Evolutionary conservation across 176 grass and related monocot genomes (phyloP), one percentile per base, ranked within the genome.

Genomic region (Guadua angustifolia): DNA sequence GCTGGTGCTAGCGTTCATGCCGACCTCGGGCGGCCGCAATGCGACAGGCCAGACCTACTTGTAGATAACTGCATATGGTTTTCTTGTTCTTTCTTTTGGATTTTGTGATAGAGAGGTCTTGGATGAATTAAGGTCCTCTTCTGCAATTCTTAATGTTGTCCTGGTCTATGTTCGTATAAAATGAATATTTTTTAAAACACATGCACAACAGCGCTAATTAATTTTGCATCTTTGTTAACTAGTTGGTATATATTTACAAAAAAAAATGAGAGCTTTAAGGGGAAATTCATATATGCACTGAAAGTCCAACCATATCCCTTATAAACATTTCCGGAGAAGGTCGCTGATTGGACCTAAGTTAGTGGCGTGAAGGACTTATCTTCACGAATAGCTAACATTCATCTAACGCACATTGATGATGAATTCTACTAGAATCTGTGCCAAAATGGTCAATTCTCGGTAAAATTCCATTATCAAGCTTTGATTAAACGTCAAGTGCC

Each of bases 1-100:
- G 47, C 62, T 97, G 71, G 68, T 71, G 80, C 77, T 94, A 57
- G 95, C 95, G 38, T 83, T 97, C 88, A 94, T 88, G 88, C 88
- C 85, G 71, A 33, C 88, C 66, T 29, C 82, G 24, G 58, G 66
- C 82, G 67, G 26, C 73, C 75, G 71, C 60, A 42, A 64, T 2
- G 75, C 42, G 51, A 21, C 85, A 25, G 74, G 19, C 16, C 69
- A 52, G 19, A 62, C 78, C 35, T 72, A 80, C 55, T 24, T 74
- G 65, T 80, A 92, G 86, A 77, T 75, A 83, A 59, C 19, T 17
- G 43, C n/a, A n/a, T 32, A 47, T 40, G 25, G 7, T 2, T 66
- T 73, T 73, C 47, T 40, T 57, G 15, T 72, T 57, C 35, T 24
- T 50, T 66, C 39, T 21, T 40, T 73, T 82, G 46, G 38, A 72